Evolutionary conservation across 75 land plant species (phyloP).

Genomic region (Pinus albicaulis): DNA sequence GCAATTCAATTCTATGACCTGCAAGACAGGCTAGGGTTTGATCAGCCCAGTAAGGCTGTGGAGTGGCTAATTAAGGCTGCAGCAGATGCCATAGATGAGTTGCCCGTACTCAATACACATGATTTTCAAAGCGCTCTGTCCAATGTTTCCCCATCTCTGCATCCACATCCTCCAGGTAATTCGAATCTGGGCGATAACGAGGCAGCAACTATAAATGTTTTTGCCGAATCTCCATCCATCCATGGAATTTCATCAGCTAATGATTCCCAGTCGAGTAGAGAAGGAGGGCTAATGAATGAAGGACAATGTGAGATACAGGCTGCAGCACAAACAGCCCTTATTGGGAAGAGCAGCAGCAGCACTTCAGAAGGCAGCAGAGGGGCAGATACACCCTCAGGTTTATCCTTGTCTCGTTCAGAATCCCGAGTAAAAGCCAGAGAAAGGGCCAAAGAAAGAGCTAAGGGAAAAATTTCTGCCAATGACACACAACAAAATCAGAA

Average conservation of each 20-base stretch:
- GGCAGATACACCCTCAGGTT: constrained; percentile 20
- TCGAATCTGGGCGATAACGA: constrained; percentile 18
- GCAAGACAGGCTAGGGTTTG: constrained; percentile 82
- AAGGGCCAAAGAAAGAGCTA: constrained; percentile 58
- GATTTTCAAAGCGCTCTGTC: not conserved
- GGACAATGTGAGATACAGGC: not conserved
- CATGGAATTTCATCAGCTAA: not conserved
- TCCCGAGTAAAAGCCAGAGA: constrained; percentile 66
- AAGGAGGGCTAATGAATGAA: constrained; percentile 11
- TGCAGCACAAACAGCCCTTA: constrained; percentile 13
- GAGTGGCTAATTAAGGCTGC: constrained; percentile 92
- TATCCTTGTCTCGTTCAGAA: constrained; percentile 65
- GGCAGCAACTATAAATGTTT: not conserved
- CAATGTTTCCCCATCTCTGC: constrained; percentile 22
- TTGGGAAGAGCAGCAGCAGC: constrained; percentile 36
- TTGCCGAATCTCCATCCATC: too few relatives aligned
- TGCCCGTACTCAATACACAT: constrained; percentile 39
- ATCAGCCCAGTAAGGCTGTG: constrained; percentile 95
- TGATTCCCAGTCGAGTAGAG: constrained; percentile 9
- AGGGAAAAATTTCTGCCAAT: constrained; percentile 36
- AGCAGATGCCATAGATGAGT: constrained; percentile 63
- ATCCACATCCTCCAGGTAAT: not conserved
- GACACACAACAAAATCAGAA: constrained; percentile 2
- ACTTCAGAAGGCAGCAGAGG: constrained; percentile 20
- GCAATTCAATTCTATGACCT: constrained; percentile 93